phyloP scores from a whole-genome alignment of 2,329 filamentous ascomycete genomes.

The Chrysoporthe austroafricana region DNA sequence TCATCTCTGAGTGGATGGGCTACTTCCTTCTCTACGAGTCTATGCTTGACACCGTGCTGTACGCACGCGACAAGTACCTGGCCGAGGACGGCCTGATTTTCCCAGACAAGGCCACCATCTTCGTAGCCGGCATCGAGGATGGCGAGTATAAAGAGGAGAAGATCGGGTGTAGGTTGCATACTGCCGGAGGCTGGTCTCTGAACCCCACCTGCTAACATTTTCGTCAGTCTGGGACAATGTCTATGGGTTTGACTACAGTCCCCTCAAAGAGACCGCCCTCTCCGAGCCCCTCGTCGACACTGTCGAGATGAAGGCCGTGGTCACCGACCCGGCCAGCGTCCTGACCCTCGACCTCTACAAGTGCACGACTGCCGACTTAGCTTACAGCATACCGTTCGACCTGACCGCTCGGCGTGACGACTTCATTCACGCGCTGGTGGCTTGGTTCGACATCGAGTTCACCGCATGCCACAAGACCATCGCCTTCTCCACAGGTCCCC shows the following conservation, averaged over 20 bases:
- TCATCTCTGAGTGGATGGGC: constrained; percentile 99
- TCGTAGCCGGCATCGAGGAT: constrained; percentile 95
- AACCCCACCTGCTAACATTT: constrained; percentile 6
- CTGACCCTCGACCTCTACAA: constrained; percentile 93
- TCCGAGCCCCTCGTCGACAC: constrained; percentile 97
- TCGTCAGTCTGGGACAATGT: constrained; percentile 95
- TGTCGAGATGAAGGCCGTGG: constrained; percentile 94
- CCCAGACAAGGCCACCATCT: constrained; percentile 98
- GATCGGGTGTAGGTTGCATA: constrained; percentile 85
- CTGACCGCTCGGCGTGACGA: constrained; percentile 82
- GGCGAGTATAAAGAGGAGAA: constrained; percentile 99
- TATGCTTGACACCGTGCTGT: constrained; percentile 98
- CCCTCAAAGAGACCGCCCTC: constrained; percentile 90
- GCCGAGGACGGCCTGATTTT: constrained; percentile 89
- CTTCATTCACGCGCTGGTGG: constrained; percentile 93
- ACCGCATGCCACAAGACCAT: constrained; percentile 98
- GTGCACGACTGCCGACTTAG: constrained; percentile 79
- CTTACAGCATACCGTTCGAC: constrained; percentile 79
- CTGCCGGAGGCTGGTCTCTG: background rate
- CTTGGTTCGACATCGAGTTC: constrained; percentile 99
- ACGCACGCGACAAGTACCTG: constrained; percentile 92
- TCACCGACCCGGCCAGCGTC: constrained; percentile 85
- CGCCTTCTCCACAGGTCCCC: constrained; percentile 93
- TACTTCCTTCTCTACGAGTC: constrained; percentile 98
- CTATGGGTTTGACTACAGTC: constrained; percentile 95